Conservation (phyloP, 495 filamentous ascomycete species). For the Neurospora terricola region DNA sequence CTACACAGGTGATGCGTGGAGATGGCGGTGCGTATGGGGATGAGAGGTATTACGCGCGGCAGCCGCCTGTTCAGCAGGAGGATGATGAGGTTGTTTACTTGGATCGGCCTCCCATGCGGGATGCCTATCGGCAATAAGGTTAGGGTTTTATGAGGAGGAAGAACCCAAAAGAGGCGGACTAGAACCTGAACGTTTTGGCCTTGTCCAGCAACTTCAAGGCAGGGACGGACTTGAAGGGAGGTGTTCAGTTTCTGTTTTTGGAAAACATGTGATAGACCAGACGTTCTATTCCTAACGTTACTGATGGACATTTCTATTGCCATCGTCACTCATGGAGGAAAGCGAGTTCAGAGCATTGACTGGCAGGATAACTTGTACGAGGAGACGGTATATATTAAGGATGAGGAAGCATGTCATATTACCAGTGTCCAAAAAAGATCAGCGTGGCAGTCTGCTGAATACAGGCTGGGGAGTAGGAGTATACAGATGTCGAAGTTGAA, state of each 20-base stretch:
- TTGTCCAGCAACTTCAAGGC: background rate
- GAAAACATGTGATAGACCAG: background rate
- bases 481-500: background rate
- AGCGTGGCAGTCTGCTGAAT: background rate
- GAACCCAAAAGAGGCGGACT: background rate
- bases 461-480: background rate
- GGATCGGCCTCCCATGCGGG: slow-evolving; percentile 29
- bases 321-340: background rate
- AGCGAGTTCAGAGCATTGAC: background rate
- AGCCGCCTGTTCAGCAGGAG: slow-evolving; percentile 9
- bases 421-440: background rate
- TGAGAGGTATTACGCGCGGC: slow-evolving; percentile 21
- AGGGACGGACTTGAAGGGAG: background rate
- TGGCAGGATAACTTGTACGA: background rate
- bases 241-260: background rate
- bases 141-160: background rate
- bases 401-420: background rate
- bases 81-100: slow-evolving; percentile 39
- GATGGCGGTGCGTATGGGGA: slow-evolving; percentile 27
- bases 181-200: no score
- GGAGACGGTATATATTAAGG: background rate
- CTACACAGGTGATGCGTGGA: slow-evolving; percentile 19
- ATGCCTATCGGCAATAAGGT: slow-evolving; percentile 17
- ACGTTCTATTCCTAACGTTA: background rate
- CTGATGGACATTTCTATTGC: background rate